These are phyloP conservation scores for Aspergillus felis DNA, from an alignment of 2,329 filamentous ascomycete species.

Conservation along the genomic window DNA sequence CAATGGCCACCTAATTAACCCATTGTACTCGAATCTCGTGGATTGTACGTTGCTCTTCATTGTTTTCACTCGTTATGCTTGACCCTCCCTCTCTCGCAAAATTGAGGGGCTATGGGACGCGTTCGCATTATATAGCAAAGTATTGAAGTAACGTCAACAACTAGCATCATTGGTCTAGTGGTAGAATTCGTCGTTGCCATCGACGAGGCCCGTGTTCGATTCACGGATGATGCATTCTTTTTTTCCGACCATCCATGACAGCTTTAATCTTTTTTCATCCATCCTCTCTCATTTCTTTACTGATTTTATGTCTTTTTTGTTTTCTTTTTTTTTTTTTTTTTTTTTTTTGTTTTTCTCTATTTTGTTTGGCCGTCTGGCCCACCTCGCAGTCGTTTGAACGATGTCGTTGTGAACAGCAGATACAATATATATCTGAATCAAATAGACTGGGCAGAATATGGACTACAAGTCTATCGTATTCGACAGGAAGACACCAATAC, in stretches of 20 bases:
- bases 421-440: too few species aligned
- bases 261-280: too few species aligned
- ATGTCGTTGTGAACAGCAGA: neutral
- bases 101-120: fast-evolving
- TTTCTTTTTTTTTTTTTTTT: neutral
- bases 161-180: constrained; percentile 42
- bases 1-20: too few species aligned
- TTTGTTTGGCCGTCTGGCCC: neutral
- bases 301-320: too few species aligned
- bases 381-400: neutral
- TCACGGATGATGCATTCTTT: constrained; percentile 38
- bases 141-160: constrained; percentile 1
- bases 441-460: too few species aligned
- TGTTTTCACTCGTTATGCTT: neutral
- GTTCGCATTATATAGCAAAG: neutral
- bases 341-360: neutral
- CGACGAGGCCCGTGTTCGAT: constrained; percentile 47
- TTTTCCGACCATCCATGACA: neutral
- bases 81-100: neutral
- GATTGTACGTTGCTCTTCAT: too few species aligned
- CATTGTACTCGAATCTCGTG: too few species aligned
- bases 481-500: neutral
- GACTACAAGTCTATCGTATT: neutral
- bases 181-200: constrained; percentile 45
- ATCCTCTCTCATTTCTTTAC: too few species aligned